Conservation (phyloP, 805 yeast genomes). For the Myxozyma udenii region DNA sequence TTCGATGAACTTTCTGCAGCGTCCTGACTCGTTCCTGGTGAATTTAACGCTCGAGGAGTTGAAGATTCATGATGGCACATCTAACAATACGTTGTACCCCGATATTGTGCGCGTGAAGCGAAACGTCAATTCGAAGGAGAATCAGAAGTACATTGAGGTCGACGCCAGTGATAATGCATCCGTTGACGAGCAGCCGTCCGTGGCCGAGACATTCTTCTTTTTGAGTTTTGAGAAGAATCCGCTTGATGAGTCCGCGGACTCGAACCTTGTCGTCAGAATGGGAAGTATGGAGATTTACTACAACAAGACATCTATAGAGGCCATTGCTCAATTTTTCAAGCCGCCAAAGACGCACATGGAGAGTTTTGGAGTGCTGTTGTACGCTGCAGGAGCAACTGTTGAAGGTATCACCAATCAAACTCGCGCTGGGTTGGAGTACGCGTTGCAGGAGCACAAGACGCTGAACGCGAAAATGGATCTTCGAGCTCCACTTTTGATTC, state of each 20-base stretch:
- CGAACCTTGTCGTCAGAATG: constrained; percentile 66
- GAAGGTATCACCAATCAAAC: constrained; percentile 90
- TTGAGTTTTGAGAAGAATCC: constrained; percentile 85
- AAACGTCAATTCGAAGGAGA: constrained; percentile 4
- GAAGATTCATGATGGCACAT: constrained; percentile 76
- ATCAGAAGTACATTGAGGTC: constrained; percentile 16
- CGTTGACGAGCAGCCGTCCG: constrained; percentile 6
- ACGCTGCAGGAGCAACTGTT: constrained; percentile 91
- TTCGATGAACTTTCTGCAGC: constrained; percentile 63
- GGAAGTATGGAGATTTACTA: constrained; percentile 87
- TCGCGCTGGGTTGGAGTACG: constrained; percentile 85
- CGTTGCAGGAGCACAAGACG: constrained; percentile 92
- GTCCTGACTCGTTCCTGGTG: constrained; percentile 73
- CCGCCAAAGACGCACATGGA: constrained; percentile 85
- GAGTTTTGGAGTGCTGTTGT: constrained; percentile 84
- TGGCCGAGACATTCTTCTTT: constrained; percentile 64
- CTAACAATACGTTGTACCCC: constrained; percentile 72
- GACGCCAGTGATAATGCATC: constrained; percentile 7
- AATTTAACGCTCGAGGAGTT: constrained; percentile 76
- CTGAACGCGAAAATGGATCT: constrained; percentile 79
- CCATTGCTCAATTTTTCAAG: constrained; percentile 68
- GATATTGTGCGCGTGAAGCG: constrained; percentile 84
- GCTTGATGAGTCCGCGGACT: constrained; percentile 76
- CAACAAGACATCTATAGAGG: constrained; percentile 79
- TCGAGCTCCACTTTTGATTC: constrained; percentile 86